Evolutionary conservation across 1,284 basidiomycete genomes (phyloP).

Genomic region (Malassezia cuniculi): DNA sequence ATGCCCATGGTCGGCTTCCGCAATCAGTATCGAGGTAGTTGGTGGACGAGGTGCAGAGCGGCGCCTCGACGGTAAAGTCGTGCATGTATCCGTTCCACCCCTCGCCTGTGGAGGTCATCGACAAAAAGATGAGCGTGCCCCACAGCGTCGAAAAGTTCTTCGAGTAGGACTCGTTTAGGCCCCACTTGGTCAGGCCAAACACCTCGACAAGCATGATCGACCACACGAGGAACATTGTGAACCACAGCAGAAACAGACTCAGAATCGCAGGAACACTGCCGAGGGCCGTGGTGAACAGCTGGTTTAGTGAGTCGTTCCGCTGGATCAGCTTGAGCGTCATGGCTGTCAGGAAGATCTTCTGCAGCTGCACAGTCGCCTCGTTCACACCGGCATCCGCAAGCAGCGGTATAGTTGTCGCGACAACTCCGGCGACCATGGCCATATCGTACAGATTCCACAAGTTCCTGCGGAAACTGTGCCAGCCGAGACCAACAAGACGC

Average conservation of each 20-base stretch:
- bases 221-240: slow-evolving; percentile 82
- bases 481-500: slow-evolving; percentile 70
- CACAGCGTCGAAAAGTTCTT: slow-evolving; percentile 74
- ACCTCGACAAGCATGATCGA: slow-evolving; percentile 80
- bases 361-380: slow-evolving; percentile 54
- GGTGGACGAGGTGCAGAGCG: slow-evolving; percentile 59
- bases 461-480: slow-evolving; percentile 68
- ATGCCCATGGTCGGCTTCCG: slow-evolving; percentile 73
- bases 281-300: slow-evolving; percentile 88
- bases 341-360: slow-evolving; percentile 85
- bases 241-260: slow-evolving; percentile 75
- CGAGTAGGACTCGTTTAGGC: slow-evolving; percentile 55
- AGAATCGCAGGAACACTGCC: slow-evolving; percentile 76
- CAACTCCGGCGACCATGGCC: slow-evolving; percentile 65
- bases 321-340: slow-evolving; percentile 91
- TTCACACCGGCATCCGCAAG: slow-evolving; percentile 14
- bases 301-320: slow-evolving; percentile 73
- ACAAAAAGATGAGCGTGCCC: slow-evolving; percentile 69
- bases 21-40: slow-evolving; percentile 70
- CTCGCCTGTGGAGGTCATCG: slow-evolving; percentile 51
- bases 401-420: slow-evolving; percentile 64
- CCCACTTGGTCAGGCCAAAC: slow-evolving; percentile 83
- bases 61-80: slow-evolving; percentile 53
- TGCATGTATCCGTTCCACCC: slow-evolving; percentile 45
- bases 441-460: slow-evolving; percentile 80